These are phyloP conservation scores for Calocybe indica DNA, from an alignment of 768 basidiomycete genomes.

Conservation along the genomic window DNA sequence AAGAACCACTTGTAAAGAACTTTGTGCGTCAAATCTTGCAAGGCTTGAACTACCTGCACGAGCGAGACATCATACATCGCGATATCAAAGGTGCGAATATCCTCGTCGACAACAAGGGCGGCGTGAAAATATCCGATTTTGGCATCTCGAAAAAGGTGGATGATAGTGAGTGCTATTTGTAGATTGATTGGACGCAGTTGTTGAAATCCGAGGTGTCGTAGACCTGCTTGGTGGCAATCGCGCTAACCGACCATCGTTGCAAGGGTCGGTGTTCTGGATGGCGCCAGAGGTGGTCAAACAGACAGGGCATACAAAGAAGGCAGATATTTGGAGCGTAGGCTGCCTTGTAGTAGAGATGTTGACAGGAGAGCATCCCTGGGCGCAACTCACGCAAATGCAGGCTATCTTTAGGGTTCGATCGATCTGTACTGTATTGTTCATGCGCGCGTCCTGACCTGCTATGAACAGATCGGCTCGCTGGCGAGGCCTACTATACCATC, in stretches of 20 bases:
- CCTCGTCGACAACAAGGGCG: conserved; percentile 95
- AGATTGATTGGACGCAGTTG: neutral
- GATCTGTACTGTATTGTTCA: neutral
- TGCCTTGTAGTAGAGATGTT: conserved; percentile 96
- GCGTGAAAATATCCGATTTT: conserved; percentile 95
- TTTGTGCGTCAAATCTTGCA: conserved; percentile 90
- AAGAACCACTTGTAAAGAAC: conserved; percentile 86
- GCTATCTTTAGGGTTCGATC: conserved; percentile 87
- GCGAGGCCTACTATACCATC: conserved; percentile 84
- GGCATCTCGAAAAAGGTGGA: conserved; percentile 98
- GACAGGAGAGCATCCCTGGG: conserved; percentile 94
- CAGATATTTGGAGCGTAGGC: conserved; percentile 96
- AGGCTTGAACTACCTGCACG: conserved; percentile 87
- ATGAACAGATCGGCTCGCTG: conserved; percentile 79
- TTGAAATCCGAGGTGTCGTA: conserved; percentile 7
- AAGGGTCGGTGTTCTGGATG: conserved; percentile 99
- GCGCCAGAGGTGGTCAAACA: conserved; percentile 98
- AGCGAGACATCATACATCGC: conserved; percentile 91
- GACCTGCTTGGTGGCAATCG: conserved; percentile 55
- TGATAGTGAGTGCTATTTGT: conserved; percentile 61
- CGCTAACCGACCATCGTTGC: conserved; percentile 85
- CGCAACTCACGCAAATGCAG: conserved; percentile 97
- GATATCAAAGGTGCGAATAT: conserved; percentile 99
- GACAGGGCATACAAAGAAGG: conserved; percentile 84
- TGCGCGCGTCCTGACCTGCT: neutral